Evolutionary conservation across 2,329 filamentous ascomycete species (phyloP).

Genomic region (Sarocladium oryzae): DNA sequence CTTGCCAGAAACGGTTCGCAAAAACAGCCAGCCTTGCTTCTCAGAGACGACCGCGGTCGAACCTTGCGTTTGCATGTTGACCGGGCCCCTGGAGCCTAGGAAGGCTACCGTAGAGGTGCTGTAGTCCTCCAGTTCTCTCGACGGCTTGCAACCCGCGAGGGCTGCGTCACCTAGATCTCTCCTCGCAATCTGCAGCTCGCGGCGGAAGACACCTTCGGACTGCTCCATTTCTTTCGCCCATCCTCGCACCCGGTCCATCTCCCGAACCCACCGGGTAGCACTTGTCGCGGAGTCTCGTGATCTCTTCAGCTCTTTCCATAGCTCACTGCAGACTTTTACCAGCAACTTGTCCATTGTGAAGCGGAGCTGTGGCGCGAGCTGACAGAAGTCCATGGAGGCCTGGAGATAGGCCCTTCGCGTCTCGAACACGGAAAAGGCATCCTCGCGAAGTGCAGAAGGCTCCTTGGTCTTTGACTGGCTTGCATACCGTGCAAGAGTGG

Average conservation of each 20-base stretch:
- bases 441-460: conserved; percentile 81
- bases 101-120: conserved; percentile 84
- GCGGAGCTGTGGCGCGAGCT: conserved; percentile 78
- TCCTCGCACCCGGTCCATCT: conserved; percentile 86
- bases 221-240: conserved; percentile 95
- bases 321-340: conserved; percentile 75
- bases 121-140: conserved; percentile 89
- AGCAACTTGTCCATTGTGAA: conserved; percentile 79
- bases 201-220: conserved; percentile 74
- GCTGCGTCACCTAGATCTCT: conserved; percentile 77
- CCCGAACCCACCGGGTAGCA: conserved; percentile 62
- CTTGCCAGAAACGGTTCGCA: conserved; percentile 77
- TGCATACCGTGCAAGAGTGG: conserved; percentile 72
- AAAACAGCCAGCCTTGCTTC: conserved; percentile 92
- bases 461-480: conserved; percentile 90
- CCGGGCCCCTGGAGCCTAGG: conserved; percentile 63
- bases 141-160: conserved; percentile 66
- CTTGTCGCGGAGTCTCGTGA: conserved; percentile 59
- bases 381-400: conserved; percentile 88
- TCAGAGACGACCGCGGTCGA: conserved; percentile 52
- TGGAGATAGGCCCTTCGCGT: conserved; percentile 85
- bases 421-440: conserved; percentile 93
- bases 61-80: conserved; percentile 52
- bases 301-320: conserved; percentile 79
- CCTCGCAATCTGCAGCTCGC: conserved; percentile 72